These are phyloP conservation scores for Astraeus odoratus DNA, from an alignment of 768 basidiomycete species.

Conservation along the genomic window DNA sequence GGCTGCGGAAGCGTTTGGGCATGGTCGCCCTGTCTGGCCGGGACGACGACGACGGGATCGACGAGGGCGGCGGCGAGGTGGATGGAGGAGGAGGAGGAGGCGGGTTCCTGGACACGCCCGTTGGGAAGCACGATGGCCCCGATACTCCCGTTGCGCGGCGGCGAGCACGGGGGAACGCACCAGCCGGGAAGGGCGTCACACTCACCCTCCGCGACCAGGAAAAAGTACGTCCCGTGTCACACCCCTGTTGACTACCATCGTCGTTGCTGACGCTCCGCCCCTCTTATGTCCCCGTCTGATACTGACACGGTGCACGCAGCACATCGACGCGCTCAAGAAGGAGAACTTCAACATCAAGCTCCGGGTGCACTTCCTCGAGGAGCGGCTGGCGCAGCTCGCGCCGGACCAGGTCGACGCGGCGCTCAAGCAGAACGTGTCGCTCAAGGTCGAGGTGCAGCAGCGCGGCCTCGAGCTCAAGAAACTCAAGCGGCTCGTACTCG, in stretches of 20 bases:
- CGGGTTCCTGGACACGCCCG: slow-evolving; percentile 50
- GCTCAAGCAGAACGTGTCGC: slow-evolving; percentile 86
- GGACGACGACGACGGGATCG: slow-evolving; percentile 31
- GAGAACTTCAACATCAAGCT: slow-evolving; percentile 97
- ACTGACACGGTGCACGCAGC: slow-evolving; percentile 39
- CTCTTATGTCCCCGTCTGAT: not conserved
- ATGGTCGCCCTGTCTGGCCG: slow-evolving; percentile 29
- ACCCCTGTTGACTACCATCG: not conserved
- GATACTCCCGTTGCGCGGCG: slow-evolving; percentile 47
- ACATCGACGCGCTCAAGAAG: slow-evolving; percentile 92
- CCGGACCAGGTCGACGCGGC: slow-evolving; percentile 91
- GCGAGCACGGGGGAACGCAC: slow-evolving; percentile 31
- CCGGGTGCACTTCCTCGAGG: slow-evolving; percentile 92
- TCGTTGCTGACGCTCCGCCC: not conserved
- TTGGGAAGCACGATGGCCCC: slow-evolving; percentile 40
- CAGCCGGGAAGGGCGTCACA: slow-evolving; percentile 30
- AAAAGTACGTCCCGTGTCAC: slow-evolving; percentile 77
- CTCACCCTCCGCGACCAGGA: slow-evolving; percentile 94
- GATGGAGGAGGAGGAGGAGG: slow-evolving; percentile 33
- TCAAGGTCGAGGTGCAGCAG: slow-evolving; percentile 89
- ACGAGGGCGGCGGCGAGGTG: slow-evolving; percentile 25
- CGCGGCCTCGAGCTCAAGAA: slow-evolving; percentile 89
- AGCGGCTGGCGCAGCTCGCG: slow-evolving; percentile 81
- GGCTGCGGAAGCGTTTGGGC: slow-evolving; percentile 33
- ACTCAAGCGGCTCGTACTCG: slow-evolving; percentile 80